Base-by-base conservation (phyloP, 805 yeast species). In the Saccharomycopsis lassenensis region DNA sequence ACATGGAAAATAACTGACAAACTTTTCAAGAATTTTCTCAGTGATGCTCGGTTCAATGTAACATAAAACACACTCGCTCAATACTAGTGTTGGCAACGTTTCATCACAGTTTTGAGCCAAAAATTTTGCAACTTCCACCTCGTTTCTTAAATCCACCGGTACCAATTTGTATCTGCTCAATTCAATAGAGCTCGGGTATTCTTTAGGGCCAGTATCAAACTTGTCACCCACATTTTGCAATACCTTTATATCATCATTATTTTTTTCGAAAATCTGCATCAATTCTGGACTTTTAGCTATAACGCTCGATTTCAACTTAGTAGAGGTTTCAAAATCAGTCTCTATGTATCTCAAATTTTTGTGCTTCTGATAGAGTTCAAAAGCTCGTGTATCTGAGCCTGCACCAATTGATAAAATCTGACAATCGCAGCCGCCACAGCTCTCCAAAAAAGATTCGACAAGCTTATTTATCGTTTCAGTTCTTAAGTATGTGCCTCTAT, bases 21-120 rank as follows among this genome's bases (percentile, higher is more conserved):
- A 66, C 48, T 63, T 66, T 2, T 50, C 35, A 3, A 81, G 43
- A 3, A 77, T 64, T 1, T 47, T 31, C 22, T 55, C 49, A 17
- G 78, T 67, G 16, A 66, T 68, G 8, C 57, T 58, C 1, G 77
- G 73, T 3, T 67, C 60, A 43, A 80, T 48, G 51, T 81, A 81
- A 50, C 93, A 82, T 24, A 82, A 57, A 24, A 83, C 83, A 56
- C 91, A 82, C 52, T 81, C 93, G 43, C 83, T 72, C 14, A 81
- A 51, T 2, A 82, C 54, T 11, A 82, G 48, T 0, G 91, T 80
- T 6, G 83, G 82, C 3, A 55, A 25, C 1, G 48, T 26, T 7
- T 47, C 35, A 41, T 65, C 59, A 15, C 22, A 21, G n/a, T 17
- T 15, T 15, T 14, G 49, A 45, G 5, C 36, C 21, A 12, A 51